Conservation (phyloP, 2,329 filamentous ascomycete species). For the Remersonia thermophila region DNA sequence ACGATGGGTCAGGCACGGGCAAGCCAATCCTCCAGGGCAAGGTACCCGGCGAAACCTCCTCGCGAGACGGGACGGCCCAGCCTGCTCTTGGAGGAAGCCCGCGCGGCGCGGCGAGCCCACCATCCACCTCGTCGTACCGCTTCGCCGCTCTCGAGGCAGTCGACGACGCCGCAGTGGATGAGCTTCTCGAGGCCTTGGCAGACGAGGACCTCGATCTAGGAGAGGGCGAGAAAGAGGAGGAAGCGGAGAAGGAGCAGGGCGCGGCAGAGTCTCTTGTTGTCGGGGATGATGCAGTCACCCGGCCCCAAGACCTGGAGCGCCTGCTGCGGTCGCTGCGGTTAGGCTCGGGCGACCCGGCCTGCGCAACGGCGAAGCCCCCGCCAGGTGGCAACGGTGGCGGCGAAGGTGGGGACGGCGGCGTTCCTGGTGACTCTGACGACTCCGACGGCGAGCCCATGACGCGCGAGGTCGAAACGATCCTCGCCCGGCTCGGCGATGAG, state of each 20-base stretch:
- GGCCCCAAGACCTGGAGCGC: slow-evolving; percentile 6
- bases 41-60: too few species aligned
- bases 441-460: slow-evolving; percentile 41
- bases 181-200: slow-evolving; percentile 34
- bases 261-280: too few species aligned
- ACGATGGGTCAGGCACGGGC: too few species aligned
- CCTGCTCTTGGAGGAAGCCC: too few species aligned
- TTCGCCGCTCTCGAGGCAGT: too few species aligned
- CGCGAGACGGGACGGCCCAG: too few species aligned
- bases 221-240: too few species aligned
- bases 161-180: slow-evolving; percentile 41
- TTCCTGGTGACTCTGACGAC: slow-evolving; percentile 26
- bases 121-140: slow-evolving; percentile 5
- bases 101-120: slow-evolving; percentile 1
- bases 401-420: too few species aligned
- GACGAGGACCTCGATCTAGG: slow-evolving; percentile 21
- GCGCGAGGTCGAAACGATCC: slow-evolving; percentile 30
- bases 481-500: slow-evolving; percentile 36
- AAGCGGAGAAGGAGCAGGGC: too few species aligned
- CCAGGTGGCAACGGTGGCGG: too few species aligned
- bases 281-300: slow-evolving; percentile 4
- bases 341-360: slow-evolving; percentile 2
- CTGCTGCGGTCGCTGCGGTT: slow-evolving; percentile 23
- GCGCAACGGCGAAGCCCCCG: too few species aligned
- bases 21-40: too few species aligned